phyloP scores from a whole-genome alignment of 306 rosid species.

The Cajanus cajan region DNA sequence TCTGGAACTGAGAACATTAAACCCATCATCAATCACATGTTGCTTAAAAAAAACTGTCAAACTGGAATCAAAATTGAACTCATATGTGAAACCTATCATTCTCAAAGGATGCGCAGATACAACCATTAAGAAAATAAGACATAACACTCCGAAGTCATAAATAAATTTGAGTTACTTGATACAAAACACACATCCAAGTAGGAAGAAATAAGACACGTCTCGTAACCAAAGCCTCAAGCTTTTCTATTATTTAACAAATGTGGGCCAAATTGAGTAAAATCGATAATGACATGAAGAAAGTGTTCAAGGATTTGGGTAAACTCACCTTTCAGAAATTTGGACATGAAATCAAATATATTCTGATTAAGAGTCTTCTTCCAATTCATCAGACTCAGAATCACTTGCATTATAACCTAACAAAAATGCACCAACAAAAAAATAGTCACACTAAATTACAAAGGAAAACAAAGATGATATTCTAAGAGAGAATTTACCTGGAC shows the following conservation, averaged over 20 bases:
- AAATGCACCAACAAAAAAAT: slow-evolving; percentile 11
- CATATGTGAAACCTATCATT: not conserved
- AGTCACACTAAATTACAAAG: not conserved
- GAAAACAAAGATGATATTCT: not conserved
- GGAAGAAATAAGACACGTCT: not conserved
- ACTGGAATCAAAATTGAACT: not conserved
- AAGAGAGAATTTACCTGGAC: slow-evolving; percentile 63
- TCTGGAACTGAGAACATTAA: slow-evolving; percentile 15
- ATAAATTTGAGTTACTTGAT: slow-evolving; percentile 11
- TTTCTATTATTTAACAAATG: not conserved
- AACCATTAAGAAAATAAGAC: slow-evolving; percentile 4
- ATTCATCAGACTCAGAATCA: slow-evolving; percentile 92
- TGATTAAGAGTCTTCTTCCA: slow-evolving; percentile 55
- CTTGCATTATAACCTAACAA: slow-evolving; percentile 83
- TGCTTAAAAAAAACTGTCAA: not conserved
- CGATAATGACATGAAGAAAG: slow-evolving; percentile 2
- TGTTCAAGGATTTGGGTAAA: slow-evolving; percentile 24
- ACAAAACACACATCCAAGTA: not conserved
- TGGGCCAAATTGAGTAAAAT: slow-evolving; percentile 8
- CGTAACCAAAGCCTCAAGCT: not conserved
- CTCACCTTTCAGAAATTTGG: slow-evolving; percentile 38
- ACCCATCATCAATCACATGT: not conserved
- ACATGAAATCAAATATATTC: not conserved
- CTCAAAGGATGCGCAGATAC: slow-evolving; percentile 7
- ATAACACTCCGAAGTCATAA: slow-evolving; percentile 3